phyloP scores from a whole-genome alignment of 208 protist species.

The Angomonas ambiguus region DNA sequence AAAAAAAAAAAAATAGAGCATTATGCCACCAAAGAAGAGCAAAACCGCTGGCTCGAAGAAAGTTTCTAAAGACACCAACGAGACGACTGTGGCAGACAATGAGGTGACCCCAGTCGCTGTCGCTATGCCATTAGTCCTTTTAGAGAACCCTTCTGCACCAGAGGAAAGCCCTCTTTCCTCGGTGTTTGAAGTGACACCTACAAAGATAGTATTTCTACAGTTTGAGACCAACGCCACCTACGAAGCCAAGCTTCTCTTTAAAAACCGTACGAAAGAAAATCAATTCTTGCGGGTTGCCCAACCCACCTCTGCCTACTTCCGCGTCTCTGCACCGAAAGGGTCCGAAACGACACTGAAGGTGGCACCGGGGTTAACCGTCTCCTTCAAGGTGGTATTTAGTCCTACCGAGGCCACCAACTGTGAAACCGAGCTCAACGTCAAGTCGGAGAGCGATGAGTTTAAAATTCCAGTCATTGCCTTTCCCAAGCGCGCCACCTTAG shows the following conservation, averaged over 20 bases:
- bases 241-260: slow-evolving; percentile 74
- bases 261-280: slow-evolving; percentile 74
- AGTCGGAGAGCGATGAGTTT: slow-evolving; percentile 86
- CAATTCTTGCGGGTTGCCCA: slow-evolving; percentile 81
- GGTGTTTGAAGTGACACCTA: slow-evolving; percentile 80
- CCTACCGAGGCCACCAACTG: slow-evolving; percentile 82
- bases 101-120: background rate
- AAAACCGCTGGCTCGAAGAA: background rate
- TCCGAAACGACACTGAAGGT: slow-evolving; percentile 69
- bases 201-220: slow-evolving; percentile 69
- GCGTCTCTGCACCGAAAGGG: slow-evolving; percentile 48
- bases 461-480: slow-evolving; percentile 82
- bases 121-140: background rate
- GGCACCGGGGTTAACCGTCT: slow-evolving; percentile 85
- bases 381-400: slow-evolving; percentile 81
- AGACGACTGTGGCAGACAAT: background rate
- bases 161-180: slow-evolving; percentile 10
- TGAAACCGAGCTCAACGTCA: slow-evolving; percentile 69
- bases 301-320: slow-evolving; percentile 69
- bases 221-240: slow-evolving; percentile 67
- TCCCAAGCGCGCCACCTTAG: slow-evolving; percentile 75
- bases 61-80: background rate
- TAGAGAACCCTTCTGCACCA: background rate
- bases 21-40: background rate
- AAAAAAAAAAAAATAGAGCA: background rate